A percentile compares a stretch with the other conserved stretches of the same genome.
Conservation (phyloP, 768 basidiomycete species). For the Lyophyllum decastes region DNA sequence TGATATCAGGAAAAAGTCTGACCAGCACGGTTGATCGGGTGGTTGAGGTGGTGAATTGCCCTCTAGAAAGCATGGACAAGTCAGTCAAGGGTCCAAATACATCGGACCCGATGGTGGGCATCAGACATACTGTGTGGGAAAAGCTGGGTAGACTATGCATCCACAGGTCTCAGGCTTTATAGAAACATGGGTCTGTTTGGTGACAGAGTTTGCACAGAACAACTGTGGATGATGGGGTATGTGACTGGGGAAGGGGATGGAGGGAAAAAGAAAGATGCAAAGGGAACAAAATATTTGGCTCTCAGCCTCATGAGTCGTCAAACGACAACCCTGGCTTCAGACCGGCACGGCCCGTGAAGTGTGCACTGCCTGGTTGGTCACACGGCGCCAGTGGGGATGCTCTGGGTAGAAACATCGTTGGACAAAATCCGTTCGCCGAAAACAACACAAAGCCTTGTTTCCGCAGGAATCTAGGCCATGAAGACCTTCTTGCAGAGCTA, state of each 20-base stretch:
- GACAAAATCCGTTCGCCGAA: background rate
- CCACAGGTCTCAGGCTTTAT: slow-evolving; percentile 14
- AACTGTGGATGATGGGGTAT: background rate
- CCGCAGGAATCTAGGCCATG: background rate
- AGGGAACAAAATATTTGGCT: slow-evolving; percentile 13
- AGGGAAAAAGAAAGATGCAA: slow-evolving; percentile 7
- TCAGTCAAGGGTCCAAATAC: slow-evolving; percentile 6
- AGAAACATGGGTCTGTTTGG: slow-evolving; percentile 14
- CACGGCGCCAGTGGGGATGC: background rate
- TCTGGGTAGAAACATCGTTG: background rate
- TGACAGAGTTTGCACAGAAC: slow-evolving; percentile 7
- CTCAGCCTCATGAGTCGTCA: background rate
- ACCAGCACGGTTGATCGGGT: background rate
- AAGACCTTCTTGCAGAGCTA: background rate
- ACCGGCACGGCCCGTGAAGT: slow-evolving; percentile 8
- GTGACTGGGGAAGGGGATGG: slow-evolving; percentile 10
- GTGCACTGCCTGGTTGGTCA: slow-evolving; percentile 14
- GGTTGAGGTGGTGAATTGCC: background rate
- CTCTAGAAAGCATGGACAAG: slow-evolving; percentile 1
- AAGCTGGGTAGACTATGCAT: slow-evolving; percentile 1
- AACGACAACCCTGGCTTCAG: slow-evolving; percentile 8
- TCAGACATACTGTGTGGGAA: slow-evolving; percentile 7
- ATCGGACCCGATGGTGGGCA: slow-evolving; percentile 1
- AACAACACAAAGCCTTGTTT: background rate
- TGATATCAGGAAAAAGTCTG: background rate